Evolutionary conservation across 2,329 filamentous ascomycete genomes (phyloP).

Genomic region (Colletotrichum sp.): DNA sequence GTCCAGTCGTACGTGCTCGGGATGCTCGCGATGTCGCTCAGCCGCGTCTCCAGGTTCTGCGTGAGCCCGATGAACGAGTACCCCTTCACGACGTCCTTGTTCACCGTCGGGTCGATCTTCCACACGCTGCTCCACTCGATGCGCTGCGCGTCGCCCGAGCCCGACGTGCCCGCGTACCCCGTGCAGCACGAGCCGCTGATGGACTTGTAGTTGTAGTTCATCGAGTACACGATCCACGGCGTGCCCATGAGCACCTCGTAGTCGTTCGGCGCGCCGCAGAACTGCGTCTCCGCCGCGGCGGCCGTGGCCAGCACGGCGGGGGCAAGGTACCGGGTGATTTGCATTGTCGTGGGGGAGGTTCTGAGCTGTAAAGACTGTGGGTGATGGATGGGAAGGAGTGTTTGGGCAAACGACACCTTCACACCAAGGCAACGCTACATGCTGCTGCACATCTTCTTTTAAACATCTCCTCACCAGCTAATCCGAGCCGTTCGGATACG

Average conservation of each 20-base stretch:
- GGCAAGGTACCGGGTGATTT: neutral
- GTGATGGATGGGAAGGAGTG: neutral
- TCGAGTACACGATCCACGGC: slow-evolving; percentile 50
- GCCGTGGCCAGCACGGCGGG: neutral
- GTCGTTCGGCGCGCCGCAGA: slow-evolving; percentile 27
- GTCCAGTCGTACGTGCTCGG: slow-evolving; percentile 45
- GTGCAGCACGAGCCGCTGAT: slow-evolving; percentile 46
- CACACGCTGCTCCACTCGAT: slow-evolving; percentile 43
- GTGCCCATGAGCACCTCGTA: slow-evolving; percentile 39
- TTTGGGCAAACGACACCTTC: neutral
- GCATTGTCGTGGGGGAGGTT: neutral
- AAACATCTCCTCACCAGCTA: neutral
- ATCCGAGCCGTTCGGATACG: neutral
- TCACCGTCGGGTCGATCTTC: slow-evolving; percentile 39
- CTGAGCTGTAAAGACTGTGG: neutral
- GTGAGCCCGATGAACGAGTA: slow-evolving; percentile 50
- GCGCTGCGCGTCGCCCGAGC: slow-evolving; percentile 31
- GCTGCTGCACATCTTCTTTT: neutral
- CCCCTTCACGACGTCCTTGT: slow-evolving; percentile 43
- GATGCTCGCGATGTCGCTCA: slow-evolving; percentile 42
- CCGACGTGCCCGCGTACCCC: slow-evolving; percentile 37
- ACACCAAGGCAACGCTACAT: neutral
- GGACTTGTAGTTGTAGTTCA: slow-evolving; percentile 45
- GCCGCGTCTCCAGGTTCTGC: slow-evolving; percentile 41
- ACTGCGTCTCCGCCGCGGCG: slow-evolving; percentile 12